phyloP scores from a whole-genome alignment of 148 eudicot species.

The Arbutus unedo region DNA sequence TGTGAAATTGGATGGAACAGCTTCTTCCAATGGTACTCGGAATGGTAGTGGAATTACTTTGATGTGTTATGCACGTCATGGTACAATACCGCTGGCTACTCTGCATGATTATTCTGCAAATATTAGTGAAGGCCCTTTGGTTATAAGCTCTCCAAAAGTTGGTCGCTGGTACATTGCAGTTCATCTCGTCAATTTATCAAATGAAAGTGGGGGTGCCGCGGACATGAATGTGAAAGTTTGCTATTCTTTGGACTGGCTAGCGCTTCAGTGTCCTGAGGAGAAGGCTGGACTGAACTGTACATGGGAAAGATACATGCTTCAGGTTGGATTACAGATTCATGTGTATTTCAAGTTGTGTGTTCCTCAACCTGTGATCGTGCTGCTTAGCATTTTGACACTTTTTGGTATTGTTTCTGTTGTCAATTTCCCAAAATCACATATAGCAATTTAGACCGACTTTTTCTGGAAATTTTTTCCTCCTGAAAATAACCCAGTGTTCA shows the following conservation, averaged over 20 bases:
- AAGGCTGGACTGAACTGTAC: conserved; percentile 79
- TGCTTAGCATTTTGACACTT: not conserved
- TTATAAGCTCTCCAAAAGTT: conserved; percentile 59
- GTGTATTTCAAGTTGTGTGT: not conserved
- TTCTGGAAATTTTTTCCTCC: not conserved
- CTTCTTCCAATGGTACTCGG: conserved; percentile 24
- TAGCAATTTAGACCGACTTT: no score
- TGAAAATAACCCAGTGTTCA: not conserved
- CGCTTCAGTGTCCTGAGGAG: conserved; percentile 61
- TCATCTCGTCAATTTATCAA: conserved; percentile 37
- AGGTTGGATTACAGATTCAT: conserved; percentile 42
- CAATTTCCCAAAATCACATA: not conserved
- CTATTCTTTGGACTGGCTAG: conserved; percentile 61
- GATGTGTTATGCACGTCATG: conserved; percentile 79
- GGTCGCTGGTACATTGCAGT: conserved; percentile 81
- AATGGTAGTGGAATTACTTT: conserved; percentile 35
- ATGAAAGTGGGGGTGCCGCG: conserved; percentile 20
- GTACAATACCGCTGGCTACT: conserved; percentile 55
- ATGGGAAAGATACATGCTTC: conserved; percentile 61
- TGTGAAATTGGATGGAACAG: conserved; percentile 36
- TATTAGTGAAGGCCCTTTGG: conserved; percentile 51
- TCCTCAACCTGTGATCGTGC: not conserved
- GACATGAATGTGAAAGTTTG: conserved; percentile 38
- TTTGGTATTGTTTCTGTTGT: not conserved
- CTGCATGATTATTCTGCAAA: conserved; percentile 66